A percentile compares a stretch with the other conserved stretches of the same genome.
Conservation (phyloP, 129 eudicot genomes). For the Flaveria brownii region DNA sequence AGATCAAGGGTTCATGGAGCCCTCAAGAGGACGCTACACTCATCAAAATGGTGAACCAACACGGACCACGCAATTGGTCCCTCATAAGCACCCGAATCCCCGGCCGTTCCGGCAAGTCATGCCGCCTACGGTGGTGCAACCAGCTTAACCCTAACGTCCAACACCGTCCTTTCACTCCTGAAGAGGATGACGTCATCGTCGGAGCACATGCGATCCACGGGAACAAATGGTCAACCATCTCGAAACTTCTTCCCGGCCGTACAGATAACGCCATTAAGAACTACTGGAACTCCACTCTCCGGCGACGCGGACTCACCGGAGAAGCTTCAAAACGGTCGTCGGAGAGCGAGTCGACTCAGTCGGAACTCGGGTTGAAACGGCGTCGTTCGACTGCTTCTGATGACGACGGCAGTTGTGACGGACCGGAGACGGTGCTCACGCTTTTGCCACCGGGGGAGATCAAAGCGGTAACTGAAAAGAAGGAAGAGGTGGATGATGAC, state of each 20-base stretch:
- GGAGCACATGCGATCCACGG: constrained; percentile 58
- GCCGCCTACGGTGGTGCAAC: constrained; percentile 77
- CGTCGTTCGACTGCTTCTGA: constrained; percentile 32
- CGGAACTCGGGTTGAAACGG: constrained; percentile 44
- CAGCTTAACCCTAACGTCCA: constrained; percentile 75
- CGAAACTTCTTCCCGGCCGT: constrained; percentile 61
- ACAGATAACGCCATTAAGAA: constrained; percentile 76
- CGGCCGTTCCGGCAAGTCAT: constrained; percentile 80
- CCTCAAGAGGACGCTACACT: constrained; percentile 61
- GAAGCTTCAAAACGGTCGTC: constrained; percentile 20
- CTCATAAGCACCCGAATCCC: constrained; percentile 52
- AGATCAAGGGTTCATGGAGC: constrained; percentile 72
- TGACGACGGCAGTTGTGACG: constrained; percentile 42
- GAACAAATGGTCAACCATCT: constrained; percentile 67
- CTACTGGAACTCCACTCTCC: constrained; percentile 69
- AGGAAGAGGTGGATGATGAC: constrained; percentile 24
- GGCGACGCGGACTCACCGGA: constrained; percentile 32
- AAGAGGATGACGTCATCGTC: constrained; percentile 57
- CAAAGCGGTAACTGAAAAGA: constrained; percentile 22
- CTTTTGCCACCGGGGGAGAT: constrained; percentile 58
- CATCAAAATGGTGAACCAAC: constrained; percentile 55
- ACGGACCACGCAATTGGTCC: constrained; percentile 75
- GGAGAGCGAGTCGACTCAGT: constrained; percentile 38
- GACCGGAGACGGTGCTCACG: constrained; percentile 51
- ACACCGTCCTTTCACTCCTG: constrained; percentile 63